Percentiles rank a stretch among this genome's conserved stretches.
Conservation (phyloP, 2,329 filamentous ascomycete genomes). For the Xylaria sp. region DNA sequence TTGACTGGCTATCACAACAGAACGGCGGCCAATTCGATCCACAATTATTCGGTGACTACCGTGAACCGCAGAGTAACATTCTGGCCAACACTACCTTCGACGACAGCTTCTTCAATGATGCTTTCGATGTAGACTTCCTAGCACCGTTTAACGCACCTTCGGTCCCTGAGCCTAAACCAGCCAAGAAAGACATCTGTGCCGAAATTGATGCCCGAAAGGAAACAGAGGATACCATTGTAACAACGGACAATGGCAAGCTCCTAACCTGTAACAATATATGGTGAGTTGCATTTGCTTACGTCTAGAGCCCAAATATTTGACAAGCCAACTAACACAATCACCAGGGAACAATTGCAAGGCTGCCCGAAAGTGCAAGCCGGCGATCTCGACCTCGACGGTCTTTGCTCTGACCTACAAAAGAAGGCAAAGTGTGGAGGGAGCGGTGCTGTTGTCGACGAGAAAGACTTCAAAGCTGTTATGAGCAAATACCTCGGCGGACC, state of each 20-base stretch:
- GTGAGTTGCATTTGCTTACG: constrained; percentile 64
- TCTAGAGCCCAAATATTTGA: background rate
- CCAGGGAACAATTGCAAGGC: constrained; percentile 88
- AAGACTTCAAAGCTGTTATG: constrained; percentile 85
- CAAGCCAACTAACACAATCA: constrained; percentile 53
- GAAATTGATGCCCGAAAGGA: constrained; percentile 82
- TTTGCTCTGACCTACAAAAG: constrained; percentile 92
- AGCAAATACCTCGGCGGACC: constrained; percentile 64
- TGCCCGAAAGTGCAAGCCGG: constrained; percentile 89
- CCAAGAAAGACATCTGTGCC: constrained; percentile 74
- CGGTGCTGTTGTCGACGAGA: constrained; percentile 88
- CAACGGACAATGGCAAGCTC: constrained; percentile 68
- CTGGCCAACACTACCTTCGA: constrained; percentile 77
- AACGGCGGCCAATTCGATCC: constrained; percentile 91
- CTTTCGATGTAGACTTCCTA: constrained; percentile 82
- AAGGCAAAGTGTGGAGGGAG: constrained; percentile 95
- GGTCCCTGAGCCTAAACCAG: constrained; percentile 51
- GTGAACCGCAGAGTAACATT: constrained; percentile 87
- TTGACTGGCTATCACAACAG: constrained; percentile 82
- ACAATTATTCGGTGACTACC: constrained; percentile 89
- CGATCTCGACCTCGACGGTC: constrained; percentile 91
- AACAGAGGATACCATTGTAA: constrained; percentile 73
- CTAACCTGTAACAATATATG: constrained; percentile 93
- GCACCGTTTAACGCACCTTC: constrained; percentile 80
- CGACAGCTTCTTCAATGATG: constrained; percentile 76